Conservation (phyloP, 1,284 basidiomycete species). For the Singerocomus inundabilis region DNA sequence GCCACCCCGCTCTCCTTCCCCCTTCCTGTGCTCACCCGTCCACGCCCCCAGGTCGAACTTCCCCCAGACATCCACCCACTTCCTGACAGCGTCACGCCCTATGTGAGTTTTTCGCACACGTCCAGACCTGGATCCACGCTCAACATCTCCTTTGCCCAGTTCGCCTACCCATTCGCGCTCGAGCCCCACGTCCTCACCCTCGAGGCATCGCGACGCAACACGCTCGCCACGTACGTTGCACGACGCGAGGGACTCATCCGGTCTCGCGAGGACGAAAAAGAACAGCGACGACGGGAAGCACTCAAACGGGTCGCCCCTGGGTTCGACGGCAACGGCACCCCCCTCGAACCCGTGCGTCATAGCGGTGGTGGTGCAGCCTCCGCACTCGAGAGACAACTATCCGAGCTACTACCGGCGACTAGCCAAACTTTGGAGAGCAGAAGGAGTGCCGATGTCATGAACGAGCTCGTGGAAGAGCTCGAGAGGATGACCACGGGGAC, state of each 20-base stretch:
- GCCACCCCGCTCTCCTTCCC: constrained; percentile 22
- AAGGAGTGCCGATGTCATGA: constrained; percentile 63
- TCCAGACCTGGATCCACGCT: neutral
- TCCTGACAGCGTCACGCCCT: constrained; percentile 83
- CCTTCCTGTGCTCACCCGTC: neutral
- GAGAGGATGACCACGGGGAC: constrained; percentile 38
- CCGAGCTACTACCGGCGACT: neutral
- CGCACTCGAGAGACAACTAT: constrained; percentile 9
- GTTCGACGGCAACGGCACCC: constrained; percentile 58
- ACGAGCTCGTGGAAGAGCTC: constrained; percentile 75
- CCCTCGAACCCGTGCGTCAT: constrained; percentile 55
- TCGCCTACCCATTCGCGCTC: constrained; percentile 90
- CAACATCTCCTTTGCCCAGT: constrained; percentile 47
- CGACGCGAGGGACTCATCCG: constrained; percentile 69
- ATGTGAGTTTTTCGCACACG: constrained; percentile 52
- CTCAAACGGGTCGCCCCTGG: constrained; percentile 73
- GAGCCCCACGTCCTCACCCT: constrained; percentile 80
- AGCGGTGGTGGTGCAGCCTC: too few species aligned
- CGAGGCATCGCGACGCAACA: constrained; percentile 65
- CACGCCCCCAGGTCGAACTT: constrained; percentile 60
- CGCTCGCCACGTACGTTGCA: constrained; percentile 61
- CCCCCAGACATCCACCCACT: constrained; percentile 90
- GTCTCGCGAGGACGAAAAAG: constrained; percentile 74
- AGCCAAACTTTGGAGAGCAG: neutral
- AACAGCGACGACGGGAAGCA: constrained; percentile 72